phyloP scores from a whole-genome alignment of 2,329 filamentous ascomycete genomes.

The Pseudocercospora pini-densiflorae region DNA sequence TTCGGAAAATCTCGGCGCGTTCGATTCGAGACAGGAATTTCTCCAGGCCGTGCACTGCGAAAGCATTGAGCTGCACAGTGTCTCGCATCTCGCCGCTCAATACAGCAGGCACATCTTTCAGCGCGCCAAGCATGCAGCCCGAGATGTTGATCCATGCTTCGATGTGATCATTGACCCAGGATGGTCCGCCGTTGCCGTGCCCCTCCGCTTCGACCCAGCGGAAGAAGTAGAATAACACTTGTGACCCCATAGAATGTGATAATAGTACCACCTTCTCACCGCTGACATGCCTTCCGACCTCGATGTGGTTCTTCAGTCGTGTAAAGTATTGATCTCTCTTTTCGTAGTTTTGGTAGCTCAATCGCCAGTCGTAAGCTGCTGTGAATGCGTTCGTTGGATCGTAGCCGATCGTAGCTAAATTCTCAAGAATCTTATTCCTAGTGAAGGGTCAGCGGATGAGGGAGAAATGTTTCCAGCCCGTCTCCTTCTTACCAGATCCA shows the following conservation, averaged over 20 bases:
- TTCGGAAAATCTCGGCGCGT: conserved; percentile 89
- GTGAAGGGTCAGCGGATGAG: background rate
- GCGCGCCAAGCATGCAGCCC: conserved; percentile 94
- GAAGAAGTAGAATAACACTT: conserved; percentile 86
- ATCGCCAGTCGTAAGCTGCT: conserved; percentile 84
- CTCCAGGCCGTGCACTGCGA: conserved; percentile 95
- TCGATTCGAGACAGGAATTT: conserved; percentile 92
- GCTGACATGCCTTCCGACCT: conserved; percentile 74
- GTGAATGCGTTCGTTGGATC: conserved; percentile 79
- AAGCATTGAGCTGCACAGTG: conserved; percentile 92
- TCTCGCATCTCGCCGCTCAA: conserved; percentile 98
- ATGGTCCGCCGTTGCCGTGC: conserved; percentile 76
- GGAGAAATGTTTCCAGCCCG: background rate
- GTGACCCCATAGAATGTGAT: conserved; percentile 97
- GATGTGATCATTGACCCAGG: conserved; percentile 88
- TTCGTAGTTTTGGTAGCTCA: conserved; percentile 90
- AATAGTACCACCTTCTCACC: conserved; percentile 82
- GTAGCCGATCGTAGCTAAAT: conserved; percentile 93
- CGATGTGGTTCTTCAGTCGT: conserved; percentile 85
- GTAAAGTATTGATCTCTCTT: conserved; percentile 92
- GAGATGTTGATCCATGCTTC: conserved; percentile 99
- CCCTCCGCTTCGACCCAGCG: conserved; percentile 81
- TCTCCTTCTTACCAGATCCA: conserved; percentile 73
- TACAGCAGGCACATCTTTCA: conserved; percentile 88
- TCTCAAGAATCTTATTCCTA: conserved; percentile 93